Evolutionary conservation across 1,139 yeast genomes (phyloP).

Genomic region (Pichia sp.): DNA sequence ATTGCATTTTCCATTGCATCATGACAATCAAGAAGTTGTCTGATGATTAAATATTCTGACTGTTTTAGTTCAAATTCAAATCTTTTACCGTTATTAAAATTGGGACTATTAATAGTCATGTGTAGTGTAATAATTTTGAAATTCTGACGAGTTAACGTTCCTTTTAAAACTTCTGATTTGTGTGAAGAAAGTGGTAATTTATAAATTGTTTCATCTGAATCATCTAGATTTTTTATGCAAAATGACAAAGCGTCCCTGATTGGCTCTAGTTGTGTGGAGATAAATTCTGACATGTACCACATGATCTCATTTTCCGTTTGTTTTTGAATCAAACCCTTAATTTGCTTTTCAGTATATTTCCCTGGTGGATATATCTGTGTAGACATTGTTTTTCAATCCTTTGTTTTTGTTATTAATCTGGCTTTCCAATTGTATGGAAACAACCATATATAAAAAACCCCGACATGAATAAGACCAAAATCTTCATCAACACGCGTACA

Average conservation of each 20-base stretch:
- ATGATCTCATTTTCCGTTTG: constrained; percentile 20
- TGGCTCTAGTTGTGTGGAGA: constrained; percentile 27
- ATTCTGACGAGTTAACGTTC: constrained; percentile 26
- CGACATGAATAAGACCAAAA: neutral
- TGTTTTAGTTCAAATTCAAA: constrained; percentile 20
- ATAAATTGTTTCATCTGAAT: constrained; percentile 22
- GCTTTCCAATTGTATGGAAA: too few species aligned
- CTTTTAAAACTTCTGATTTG: constrained; percentile 30
- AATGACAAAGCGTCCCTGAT: constrained; percentile 24
- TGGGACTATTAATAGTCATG: constrained; percentile 22
- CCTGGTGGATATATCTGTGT: constrained; percentile 19
- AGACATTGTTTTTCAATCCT: constrained; percentile 17
- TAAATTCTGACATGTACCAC: constrained; percentile 29
- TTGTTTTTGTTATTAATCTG: too few species aligned
- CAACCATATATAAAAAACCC: neutral
- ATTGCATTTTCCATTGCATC: constrained; percentile 28
- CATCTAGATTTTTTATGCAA: constrained; percentile 25
- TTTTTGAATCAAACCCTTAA: constrained; percentile 5
- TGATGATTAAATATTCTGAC: constrained; percentile 19
- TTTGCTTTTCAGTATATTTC: constrained; percentile 6
- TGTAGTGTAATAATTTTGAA: constrained; percentile 26
- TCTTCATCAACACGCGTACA: neutral
- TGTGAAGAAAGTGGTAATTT: constrained; percentile 31
- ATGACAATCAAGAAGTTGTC: constrained; percentile 30
- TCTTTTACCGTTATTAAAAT: constrained; percentile 24